A percentile compares a stretch with the other conserved stretches of the same genome.
phyloP scores from a whole-genome alignment of 768 basidiomycete species.

The Sporobolomyces phaffii region DNA sequence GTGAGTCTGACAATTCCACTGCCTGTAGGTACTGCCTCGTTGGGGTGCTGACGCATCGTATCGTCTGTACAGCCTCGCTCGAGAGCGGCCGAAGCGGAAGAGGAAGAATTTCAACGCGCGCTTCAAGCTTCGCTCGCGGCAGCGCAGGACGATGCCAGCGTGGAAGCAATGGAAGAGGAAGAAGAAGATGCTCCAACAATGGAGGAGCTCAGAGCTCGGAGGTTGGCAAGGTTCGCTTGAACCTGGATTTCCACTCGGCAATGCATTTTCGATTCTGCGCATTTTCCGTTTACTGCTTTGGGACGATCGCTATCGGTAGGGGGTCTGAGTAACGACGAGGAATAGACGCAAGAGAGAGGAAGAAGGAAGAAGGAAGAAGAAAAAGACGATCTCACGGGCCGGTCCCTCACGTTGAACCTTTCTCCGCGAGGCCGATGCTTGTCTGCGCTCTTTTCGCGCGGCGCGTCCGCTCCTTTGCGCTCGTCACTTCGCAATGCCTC shows the following conservation, averaged over 20 bases:
- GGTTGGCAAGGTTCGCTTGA: constrained; percentile 32
- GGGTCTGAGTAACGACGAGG: too few species aligned
- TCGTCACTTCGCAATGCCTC: not conserved
- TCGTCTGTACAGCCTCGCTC: not conserved
- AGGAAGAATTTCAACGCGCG: constrained; percentile 20
- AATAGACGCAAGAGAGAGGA: too few species aligned
- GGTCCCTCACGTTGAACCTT: not conserved
- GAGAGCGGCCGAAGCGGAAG: constrained; percentile 9
- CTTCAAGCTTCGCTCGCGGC: constrained; percentile 18
- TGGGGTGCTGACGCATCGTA: not conserved
- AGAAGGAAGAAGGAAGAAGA: too few species aligned
- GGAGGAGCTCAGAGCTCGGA: constrained; percentile 28
- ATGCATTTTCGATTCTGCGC: too few species aligned
- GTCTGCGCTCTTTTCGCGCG: not conserved
- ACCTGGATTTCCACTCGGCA: not conserved
- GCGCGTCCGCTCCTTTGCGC: not conserved
- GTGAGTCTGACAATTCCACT: not conserved
- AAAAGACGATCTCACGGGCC: too few species aligned
- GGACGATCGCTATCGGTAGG: not conserved
- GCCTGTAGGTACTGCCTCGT: not conserved
- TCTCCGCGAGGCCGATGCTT: not conserved
- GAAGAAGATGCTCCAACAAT: constrained; percentile 32
- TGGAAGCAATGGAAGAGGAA: constrained; percentile 1
- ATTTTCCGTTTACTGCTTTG: not conserved
- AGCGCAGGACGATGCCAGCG: not conserved